Percentiles rank a stretch among this genome's conserved stretches.
phyloP scores from a whole-genome alignment of 2,329 filamentous ascomycete genomes.

The Ceratocystiopsis sp. region DNA sequence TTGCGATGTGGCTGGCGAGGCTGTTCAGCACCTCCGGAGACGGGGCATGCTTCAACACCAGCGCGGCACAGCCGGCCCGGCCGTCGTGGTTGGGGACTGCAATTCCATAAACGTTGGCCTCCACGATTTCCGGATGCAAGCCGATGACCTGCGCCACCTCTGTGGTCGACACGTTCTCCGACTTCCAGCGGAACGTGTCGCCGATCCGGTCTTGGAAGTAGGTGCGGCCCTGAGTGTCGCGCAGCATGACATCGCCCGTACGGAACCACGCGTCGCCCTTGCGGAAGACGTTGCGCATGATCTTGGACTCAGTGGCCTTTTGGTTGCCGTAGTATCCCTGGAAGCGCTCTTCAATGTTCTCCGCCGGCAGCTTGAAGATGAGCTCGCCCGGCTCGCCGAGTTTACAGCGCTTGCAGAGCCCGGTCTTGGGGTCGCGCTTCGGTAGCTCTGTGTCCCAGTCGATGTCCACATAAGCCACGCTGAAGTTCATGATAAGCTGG shows the following conservation, averaged over 20 bases:
- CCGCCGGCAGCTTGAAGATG: slow-evolving; percentile 51
- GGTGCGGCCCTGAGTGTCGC: slow-evolving; percentile 51
- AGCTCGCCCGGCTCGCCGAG: slow-evolving; percentile 57
- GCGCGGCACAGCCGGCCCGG: slow-evolving; percentile 53
- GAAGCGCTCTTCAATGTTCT: slow-evolving; percentile 45
- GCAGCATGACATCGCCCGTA: slow-evolving; percentile 65
- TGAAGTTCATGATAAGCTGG: slow-evolving; percentile 31
- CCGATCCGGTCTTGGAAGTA: slow-evolving; percentile 72
- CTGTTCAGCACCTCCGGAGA: slow-evolving; percentile 30
- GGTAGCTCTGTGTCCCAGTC: slow-evolving; percentile 57
- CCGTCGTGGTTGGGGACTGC: slow-evolving; percentile 66
- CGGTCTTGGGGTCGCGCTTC: slow-evolving; percentile 48
- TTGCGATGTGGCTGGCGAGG: slow-evolving; percentile 40
- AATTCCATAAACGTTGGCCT: slow-evolving; percentile 80
- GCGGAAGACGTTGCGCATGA: slow-evolving; percentile 53
- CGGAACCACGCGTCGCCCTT: slow-evolving; percentile 73
- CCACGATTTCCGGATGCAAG: slow-evolving; percentile 45
- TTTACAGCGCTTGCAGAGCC: slow-evolving; percentile 44
- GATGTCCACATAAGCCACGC: slow-evolving; percentile 45
- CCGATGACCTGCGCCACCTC: slow-evolving; percentile 68
- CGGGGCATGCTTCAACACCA: slow-evolving; percentile 25
- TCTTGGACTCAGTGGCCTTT: slow-evolving; percentile 53
- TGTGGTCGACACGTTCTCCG: slow-evolving; percentile 65
- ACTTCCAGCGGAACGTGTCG: slow-evolving; percentile 68
- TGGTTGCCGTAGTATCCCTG: slow-evolving; percentile 70